Evolutionary conservation across 2,329 filamentous ascomycete species (phyloP), one percentile per base, ranked within the genome.

Genomic region (Fusarium cyanostomum): DNA sequence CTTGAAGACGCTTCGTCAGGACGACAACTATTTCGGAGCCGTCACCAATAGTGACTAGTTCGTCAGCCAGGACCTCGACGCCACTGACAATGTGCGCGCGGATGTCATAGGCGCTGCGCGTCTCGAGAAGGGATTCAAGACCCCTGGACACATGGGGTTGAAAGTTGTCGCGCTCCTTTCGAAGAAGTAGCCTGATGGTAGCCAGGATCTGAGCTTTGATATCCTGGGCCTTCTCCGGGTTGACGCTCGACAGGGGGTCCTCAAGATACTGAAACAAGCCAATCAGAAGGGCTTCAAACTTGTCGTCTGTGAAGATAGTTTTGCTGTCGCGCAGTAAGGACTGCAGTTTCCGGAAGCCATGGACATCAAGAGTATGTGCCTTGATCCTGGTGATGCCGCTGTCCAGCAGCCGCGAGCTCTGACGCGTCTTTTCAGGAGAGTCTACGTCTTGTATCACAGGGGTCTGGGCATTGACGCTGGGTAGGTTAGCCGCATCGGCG

Each of bases 291-390:
- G 87, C 82, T 63, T 89, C 85, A 59, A 92, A 92, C 64, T 86
- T 89, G 43, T 89, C 86, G 58, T 89, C 85, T 2, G 83, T 82
- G 71, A 91, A 87, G 16, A 86, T 81, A 12, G 87, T 82, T 68
- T 84, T 84, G 71, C 82, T 85, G 56, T 90, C 88, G 63, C 89
- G 88, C 58, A 92, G 83, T 64, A 93, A 83, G 34, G 88, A 88
- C 74, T 94, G 91, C 44, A 94, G 80, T 70, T 91, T 91, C 50
- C 91, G 86, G 81, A 94, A 92, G 54, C 91, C 91, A 71, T 93
- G 90, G 4, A 91, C 90, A 71, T 94, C 91, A n/a, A 94, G 84
- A 1, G 86, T 86, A 68, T 87, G 86, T 27, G 85, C 82, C 66
- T 87, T 87, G 67, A 94, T 89, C 63, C 91, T 90, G 48, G 87